Base-by-base conservation (phyloP, 108 stramenopile species). In the Cyclostephanos invisitatus region DNA sequence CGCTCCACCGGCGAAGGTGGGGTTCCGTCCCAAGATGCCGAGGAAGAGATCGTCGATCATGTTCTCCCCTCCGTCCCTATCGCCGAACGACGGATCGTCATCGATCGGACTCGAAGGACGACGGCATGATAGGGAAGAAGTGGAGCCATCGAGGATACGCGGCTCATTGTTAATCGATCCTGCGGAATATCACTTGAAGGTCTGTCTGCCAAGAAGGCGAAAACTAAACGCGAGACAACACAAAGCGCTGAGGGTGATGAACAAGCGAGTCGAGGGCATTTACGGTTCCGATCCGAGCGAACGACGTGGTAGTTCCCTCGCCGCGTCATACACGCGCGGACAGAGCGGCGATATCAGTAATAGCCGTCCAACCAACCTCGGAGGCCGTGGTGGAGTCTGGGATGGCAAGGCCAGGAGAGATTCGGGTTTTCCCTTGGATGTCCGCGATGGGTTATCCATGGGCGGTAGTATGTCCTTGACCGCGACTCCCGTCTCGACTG, bases 11-110 rank as follows among this genome's bases (percentile, higher is more conserved):
- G 21, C 8, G 22, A 12, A 8, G 14, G 53, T 22, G 21, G 53
- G 53, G 0, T 54, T 54, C 21, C 53, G 53, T 27, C 53, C 53
- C 53, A 54, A 54, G 22, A 54, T 24, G 25, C 53, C 53, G 2
- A 18, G 53, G 12, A 24, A 12, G 24, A 24, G 25, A 54, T 0
- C 14, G 53, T 24, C 53, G 8, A 18, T 24, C 7, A 24, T 53
- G 12, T 6, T 18, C 5, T 1, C 24, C 51, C 1, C 7, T 7
- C 20, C 24, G 1, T 6, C 51, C 20, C n/a, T 14, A 1, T 53
- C 24, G 22, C 51, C 7, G 1, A 1, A 18, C 20, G 12, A 53
- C 20, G 51, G 7, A 7, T 53, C 14, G 5, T 18, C 51, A 21
- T 14, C 51, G 20, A 53, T 2, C 51, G 6, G 17, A 0, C n/a